Conservation (phyloP, 495 filamentous ascomycete genomes). For the Penicillium argentinense region DNA sequence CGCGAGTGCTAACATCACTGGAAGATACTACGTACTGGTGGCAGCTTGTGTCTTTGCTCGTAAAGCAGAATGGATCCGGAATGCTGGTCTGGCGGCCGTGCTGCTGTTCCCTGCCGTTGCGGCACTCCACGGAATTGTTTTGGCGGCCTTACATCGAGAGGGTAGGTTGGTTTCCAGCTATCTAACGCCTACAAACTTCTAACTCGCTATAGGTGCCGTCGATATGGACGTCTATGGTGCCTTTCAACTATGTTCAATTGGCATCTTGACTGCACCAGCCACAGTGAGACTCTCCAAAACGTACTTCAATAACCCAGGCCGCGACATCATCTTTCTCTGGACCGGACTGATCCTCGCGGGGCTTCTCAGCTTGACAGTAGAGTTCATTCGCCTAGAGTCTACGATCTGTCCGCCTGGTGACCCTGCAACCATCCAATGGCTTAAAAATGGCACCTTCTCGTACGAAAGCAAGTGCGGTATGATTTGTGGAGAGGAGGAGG, state of each 20-base stretch:
- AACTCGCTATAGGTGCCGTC: constrained; percentile 48
- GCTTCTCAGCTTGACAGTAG: constrained; percentile 55
- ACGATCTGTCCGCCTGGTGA: constrained; percentile 39
- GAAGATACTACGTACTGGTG: constrained; percentile 59
- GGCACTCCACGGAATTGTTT: constrained; percentile 58
- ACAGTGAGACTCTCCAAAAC: constrained; percentile 56
- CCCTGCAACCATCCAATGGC: constrained; percentile 32
- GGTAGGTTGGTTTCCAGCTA: constrained; percentile 35
- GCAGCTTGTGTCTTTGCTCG: constrained; percentile 58
- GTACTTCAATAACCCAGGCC: constrained; percentile 58
- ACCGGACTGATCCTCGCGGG: constrained; percentile 56
- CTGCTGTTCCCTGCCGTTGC: constrained; percentile 60
- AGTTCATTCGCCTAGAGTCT: constrained; percentile 53
- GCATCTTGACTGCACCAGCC: constrained; percentile 56
- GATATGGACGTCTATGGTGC: constrained; percentile 67
- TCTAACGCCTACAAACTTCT: too few species aligned
- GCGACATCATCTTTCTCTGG: constrained; percentile 64
- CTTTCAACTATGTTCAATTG: constrained; percentile 62
- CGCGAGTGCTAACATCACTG: constrained; percentile 8
- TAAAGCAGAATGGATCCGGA: constrained; percentile 56
- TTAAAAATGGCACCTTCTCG: constrained; percentile 29
- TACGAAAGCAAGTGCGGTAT: constrained; percentile 30
- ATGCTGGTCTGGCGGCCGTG: constrained; percentile 59
- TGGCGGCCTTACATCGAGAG: constrained; percentile 51
- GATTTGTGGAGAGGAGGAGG: constrained; percentile 33